phyloP scores from a whole-genome alignment of 1,284 basidiomycete species.

The Trichosporon sp. region DNA sequence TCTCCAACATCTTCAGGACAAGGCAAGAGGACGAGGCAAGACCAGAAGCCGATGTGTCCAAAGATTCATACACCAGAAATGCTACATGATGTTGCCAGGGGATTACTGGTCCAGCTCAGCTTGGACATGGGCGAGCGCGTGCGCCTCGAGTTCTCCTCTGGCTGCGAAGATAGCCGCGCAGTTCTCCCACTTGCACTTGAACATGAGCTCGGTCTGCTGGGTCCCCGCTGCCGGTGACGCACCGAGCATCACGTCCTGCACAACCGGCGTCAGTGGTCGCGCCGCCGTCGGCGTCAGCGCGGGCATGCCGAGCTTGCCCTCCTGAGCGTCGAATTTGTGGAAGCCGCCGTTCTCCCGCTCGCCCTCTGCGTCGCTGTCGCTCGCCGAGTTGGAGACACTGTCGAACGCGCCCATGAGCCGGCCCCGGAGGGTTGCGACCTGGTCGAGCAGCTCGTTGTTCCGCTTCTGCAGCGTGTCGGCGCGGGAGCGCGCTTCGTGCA shows the following conservation, averaged over 20 bases:
- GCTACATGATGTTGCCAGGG: not conserved
- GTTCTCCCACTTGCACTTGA: constrained; percentile 34
- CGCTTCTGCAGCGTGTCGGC: constrained; percentile 34
- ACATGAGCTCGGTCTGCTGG: constrained; percentile 22
- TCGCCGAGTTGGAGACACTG: constrained; percentile 22
- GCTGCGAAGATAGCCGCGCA: constrained; percentile 17
- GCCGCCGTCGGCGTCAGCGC: constrained; percentile 22
- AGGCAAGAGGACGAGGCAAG: too few species aligned
- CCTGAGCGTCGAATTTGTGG: not conserved
- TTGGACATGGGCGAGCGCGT: constrained; percentile 29
- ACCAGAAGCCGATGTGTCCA: not conserved
- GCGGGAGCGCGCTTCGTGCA: constrained; percentile 27
- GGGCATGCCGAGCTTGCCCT: constrained; percentile 13
- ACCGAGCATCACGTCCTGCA: constrained; percentile 25
- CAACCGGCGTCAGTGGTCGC: not conserved
- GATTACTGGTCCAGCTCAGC: constrained; percentile 11
- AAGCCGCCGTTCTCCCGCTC: not conserved
- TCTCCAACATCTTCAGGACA: too few species aligned
- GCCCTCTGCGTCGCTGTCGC: constrained; percentile 24
- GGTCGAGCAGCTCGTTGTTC: constrained; percentile 44
- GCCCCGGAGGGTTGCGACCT: constrained; percentile 39
- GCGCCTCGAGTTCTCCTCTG: constrained; percentile 28
- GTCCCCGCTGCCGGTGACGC: not conserved
- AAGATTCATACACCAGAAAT: constrained; percentile 13
- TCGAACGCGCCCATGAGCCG: constrained; percentile 43